phyloP scores from a whole-genome alignment of 2,329 filamentous ascomycete species.

The Sporothrix mexicana region DNA sequence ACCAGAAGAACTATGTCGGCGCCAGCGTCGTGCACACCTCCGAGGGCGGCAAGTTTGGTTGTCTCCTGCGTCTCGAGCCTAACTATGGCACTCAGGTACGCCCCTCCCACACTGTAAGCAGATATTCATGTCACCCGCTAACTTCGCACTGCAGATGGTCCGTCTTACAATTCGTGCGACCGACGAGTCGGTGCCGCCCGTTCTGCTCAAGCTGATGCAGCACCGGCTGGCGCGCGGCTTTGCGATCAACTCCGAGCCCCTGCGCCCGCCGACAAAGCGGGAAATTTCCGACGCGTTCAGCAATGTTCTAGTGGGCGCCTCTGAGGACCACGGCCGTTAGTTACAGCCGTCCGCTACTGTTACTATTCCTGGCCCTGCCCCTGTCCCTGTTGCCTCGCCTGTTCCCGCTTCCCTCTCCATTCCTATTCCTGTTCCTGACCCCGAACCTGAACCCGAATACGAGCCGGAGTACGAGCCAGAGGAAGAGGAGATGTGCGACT shows the following conservation, averaged over 20 bases:
- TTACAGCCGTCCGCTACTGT: neutral
- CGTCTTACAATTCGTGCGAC: slow-evolving; percentile 93
- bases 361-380: no score
- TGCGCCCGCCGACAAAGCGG: slow-evolving; percentile 51
- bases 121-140: neutral
- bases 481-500: neutral
- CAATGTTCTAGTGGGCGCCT: slow-evolving; percentile 57
- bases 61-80: slow-evolving; percentile 89
- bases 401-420: no score
- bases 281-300: slow-evolving; percentile 63
- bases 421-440: no score
- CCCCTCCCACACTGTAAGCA: neutral
- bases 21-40: slow-evolving; percentile 84
- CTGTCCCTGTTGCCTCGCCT: no score
- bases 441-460: no score
- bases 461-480: no score
- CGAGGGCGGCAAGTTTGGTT: slow-evolving; percentile 89
- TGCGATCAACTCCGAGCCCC: slow-evolving; percentile 49
- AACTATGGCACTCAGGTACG: slow-evolving; percentile 90
- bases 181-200: slow-evolving; percentile 82
- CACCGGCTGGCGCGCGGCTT: slow-evolving; percentile 70
- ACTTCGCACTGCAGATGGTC: slow-evolving; percentile 80
- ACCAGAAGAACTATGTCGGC: slow-evolving; percentile 90
- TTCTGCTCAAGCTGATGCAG: slow-evolving; percentile 86
- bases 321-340: slow-evolving; percentile 34